Base-by-base conservation (phyloP, 2,329 filamentous ascomycete species). In the Geosmithia morbida region DNA sequence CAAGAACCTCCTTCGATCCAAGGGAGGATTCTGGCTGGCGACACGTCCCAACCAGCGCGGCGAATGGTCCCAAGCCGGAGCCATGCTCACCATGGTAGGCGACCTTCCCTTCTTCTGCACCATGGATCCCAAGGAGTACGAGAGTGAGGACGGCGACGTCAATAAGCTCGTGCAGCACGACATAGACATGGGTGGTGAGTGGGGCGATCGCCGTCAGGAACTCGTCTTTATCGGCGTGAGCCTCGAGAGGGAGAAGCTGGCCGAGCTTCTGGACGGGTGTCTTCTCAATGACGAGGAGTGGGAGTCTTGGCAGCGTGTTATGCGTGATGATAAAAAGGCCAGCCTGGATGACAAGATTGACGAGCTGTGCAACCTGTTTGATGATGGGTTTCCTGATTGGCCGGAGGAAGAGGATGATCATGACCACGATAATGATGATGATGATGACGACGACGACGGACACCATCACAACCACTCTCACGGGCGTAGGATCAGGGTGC, bases 181-280 rank as follows among this genome's bases (percentile, higher is more conserved):
- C 52, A 68, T 76, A 19, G 56, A 64, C 7, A 70, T 72, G 22
- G 72, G 72, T 5, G 75, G 74, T 0, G 69, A 76, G 49, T 86
- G 81, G 79, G 82, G 80, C 1, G 83, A 87, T 53, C 69, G 82
- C 1, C 68, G 82, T 2, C 82, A 87, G 57, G 83, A 87, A 58
- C 58, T 87, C 7, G 83, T 87, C 2, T 83, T 87, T 50, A 86
- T 87, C 49, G 83, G 83, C 0, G 80, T 85, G 59, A 69, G 70
- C 5, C 66, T 87, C 14, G 69, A 84, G 45, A 56, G 67, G 1
- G 56, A 59, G 5, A 68, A 64, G 0, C 63, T 87, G 16, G 72
- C 69, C 20, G 61, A 59, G 4, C 58, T 71, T 33, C 58, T 87
- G 3, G 77, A 87, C 54, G 61, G 58, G 2, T 85, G 81, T 54